phyloP scores from a whole-genome alignment of 2,329 filamentous ascomycete species.

The Penicillium palitans region DNA sequence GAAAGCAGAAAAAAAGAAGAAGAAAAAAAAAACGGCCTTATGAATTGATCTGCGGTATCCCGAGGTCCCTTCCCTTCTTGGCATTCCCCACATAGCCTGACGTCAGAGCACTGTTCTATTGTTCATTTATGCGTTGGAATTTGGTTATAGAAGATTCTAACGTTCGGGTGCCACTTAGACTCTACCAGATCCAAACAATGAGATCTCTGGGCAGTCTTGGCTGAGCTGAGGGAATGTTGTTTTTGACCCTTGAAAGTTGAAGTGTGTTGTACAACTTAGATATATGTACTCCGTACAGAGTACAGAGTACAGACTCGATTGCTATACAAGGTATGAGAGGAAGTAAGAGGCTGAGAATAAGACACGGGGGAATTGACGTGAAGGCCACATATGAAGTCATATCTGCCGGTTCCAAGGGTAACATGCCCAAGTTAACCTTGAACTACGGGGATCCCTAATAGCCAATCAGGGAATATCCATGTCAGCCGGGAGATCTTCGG shows the following conservation, averaged over 20 bases:
- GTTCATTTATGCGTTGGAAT: neutral
- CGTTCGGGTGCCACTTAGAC: neutral
- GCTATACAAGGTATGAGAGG: neutral
- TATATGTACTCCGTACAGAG: neutral
- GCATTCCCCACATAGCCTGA: neutral
- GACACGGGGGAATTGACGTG: neutral
- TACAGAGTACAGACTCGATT: neutral
- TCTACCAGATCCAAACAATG: neutral
- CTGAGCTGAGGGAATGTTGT: neutral
- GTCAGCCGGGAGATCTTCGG: neutral
- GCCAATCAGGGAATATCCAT: neutral
- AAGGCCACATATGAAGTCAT: constrained; percentile 1
- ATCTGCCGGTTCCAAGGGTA: neutral
- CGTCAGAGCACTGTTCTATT: neutral
- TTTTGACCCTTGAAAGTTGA: neutral
- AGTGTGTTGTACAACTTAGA: neutral
- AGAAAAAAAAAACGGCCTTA: neutral
- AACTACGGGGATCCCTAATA: neutral
- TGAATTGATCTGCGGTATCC: neutral
- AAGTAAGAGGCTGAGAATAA: neutral
- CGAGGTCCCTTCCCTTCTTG: neutral
- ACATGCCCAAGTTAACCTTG: neutral
- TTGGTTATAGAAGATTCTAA: neutral
- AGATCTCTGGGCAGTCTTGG: neutral
- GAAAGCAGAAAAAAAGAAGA: too few relatives aligned